phyloP scores from a whole-genome alignment of 345 rosid genomes.

The Lepidium africanum region DNA sequence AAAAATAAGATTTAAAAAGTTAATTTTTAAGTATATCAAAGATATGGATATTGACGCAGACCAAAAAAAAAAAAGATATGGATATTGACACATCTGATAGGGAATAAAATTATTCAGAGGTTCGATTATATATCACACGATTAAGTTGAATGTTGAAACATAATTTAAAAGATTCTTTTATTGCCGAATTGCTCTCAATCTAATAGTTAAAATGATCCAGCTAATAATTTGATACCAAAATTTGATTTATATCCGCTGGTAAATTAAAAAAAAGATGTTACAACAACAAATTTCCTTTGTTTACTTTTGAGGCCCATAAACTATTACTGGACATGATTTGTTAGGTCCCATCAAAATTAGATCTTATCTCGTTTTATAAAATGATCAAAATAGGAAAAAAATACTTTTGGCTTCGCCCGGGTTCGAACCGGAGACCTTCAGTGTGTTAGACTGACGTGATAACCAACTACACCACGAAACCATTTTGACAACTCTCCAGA shows the following conservation, averaged over 20 bases:
- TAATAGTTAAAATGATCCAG: no score
- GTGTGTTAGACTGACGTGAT: slow-evolving; percentile 98
- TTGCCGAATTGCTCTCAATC: no score
- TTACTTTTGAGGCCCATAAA: not conserved
- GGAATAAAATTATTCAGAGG: not conserved
- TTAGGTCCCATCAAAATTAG: not conserved
- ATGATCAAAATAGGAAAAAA: no score
- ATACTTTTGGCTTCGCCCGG: slow-evolving; percentile 34
- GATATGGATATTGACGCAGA: no score
- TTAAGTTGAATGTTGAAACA: no score
- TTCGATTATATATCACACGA: not conserved
- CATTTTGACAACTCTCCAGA: not conserved
- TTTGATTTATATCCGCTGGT: no score
- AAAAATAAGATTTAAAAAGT: not conserved
- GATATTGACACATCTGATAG: no score
- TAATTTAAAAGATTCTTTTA: no score
- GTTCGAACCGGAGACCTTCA: slow-evolving; percentile 93
- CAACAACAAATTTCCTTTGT: not conserved
- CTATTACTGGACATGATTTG: not conserved
- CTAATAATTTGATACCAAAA: no score
- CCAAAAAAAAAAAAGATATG: no score
- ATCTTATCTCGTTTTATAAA: not conserved
- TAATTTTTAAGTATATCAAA: not conserved
- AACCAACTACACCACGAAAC: slow-evolving; percentile 99
- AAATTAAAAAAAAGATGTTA: no score